Conservation (phyloP, 2,329 filamentous ascomycete species). For the Penicillium sp. region DNA sequence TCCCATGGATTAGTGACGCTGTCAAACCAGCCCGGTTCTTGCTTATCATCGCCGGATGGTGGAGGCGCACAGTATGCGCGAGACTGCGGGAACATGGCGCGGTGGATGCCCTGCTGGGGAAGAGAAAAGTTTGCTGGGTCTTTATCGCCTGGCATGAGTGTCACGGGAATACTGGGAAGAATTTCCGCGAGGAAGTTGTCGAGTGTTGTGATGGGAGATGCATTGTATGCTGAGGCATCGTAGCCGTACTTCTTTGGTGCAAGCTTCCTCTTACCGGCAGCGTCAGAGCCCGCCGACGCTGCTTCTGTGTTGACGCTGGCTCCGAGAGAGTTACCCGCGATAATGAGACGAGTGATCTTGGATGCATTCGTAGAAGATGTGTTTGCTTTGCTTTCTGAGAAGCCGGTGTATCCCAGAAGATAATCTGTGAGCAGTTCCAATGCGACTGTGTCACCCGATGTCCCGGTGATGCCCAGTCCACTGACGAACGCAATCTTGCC, state of each 20-base stretch:
- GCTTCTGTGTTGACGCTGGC: conserved; percentile 35
- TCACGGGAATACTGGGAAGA: conserved; percentile 82
- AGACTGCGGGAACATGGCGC: conserved; percentile 81
- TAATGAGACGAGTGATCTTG: conserved; percentile 78
- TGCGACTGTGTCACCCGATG: conserved; percentile 69
- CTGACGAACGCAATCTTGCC: conserved; percentile 83
- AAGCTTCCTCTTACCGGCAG: conserved; percentile 44
- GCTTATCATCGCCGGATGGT: conserved; percentile 30
- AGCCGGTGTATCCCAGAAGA: conserved; percentile 75
- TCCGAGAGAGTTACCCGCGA: conserved; percentile 83
- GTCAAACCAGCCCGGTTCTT: conserved; percentile 73
- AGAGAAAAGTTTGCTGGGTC: conserved; percentile 89
- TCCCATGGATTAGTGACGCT: conserved; percentile 91
- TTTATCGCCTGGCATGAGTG: conserved; percentile 75
- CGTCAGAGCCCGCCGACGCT: conserved; percentile 41
- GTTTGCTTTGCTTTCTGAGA: conserved; percentile 51
- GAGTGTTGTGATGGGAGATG: conserved; percentile 76
- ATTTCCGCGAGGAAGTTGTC: conserved; percentile 79
- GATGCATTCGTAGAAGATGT: conserved; percentile 32
- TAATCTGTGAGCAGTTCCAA: conserved; percentile 81
- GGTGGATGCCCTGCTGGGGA: conserved; percentile 89
- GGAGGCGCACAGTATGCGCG: conserved; percentile 60
- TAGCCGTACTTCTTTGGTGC: conserved; percentile 85
- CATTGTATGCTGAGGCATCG: conserved; percentile 83
- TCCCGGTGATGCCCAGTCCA: conserved; percentile 78